phyloP scores from a whole-genome alignment of 192 early-diverging fungal genomes.

The Powellomyces hirtus region DNA sequence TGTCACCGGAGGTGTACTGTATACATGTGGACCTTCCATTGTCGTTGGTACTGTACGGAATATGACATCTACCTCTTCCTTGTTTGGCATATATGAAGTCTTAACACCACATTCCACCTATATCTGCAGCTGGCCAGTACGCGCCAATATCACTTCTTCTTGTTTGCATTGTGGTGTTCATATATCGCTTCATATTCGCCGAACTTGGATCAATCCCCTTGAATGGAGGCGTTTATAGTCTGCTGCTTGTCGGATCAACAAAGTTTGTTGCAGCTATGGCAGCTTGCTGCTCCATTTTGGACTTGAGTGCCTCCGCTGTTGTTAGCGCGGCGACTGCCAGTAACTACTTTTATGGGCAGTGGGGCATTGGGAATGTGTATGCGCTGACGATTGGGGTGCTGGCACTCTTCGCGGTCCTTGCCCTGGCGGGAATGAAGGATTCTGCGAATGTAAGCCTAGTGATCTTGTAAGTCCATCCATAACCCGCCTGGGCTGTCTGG shows the following conservation, averaged over 20 bases:
- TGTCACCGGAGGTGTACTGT: slow-evolving; percentile 52
- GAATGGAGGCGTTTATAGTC: slow-evolving; percentile 56
- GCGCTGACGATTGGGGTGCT: slow-evolving; percentile 44
- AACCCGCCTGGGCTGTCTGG: no score
- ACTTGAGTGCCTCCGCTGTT: slow-evolving; percentile 52
- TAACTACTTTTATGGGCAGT: slow-evolving; percentile 45
- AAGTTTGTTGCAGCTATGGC: slow-evolving; percentile 50
- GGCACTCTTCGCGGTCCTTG: slow-evolving; percentile 44
- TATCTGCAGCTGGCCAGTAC: slow-evolving; percentile 48
- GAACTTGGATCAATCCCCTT: slow-evolving; percentile 54
- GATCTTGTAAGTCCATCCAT: slow-evolving; percentile 40
- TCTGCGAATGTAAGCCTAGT: slow-evolving; percentile 48
- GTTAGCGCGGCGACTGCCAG: slow-evolving; percentile 54
- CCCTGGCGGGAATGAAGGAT: slow-evolving; percentile 47
- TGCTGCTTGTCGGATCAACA: slow-evolving; percentile 44
- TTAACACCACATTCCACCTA: slow-evolving; percentile 1
- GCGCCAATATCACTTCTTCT: slow-evolving; percentile 57
- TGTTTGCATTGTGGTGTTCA: slow-evolving; percentile 44
- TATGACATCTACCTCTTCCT: no score
- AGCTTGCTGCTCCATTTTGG: slow-evolving; percentile 45
- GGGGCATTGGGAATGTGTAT: slow-evolving; percentile 35
- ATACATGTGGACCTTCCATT: slow-evolving; percentile 39
- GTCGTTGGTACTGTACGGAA: neutral
- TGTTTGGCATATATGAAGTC: neutral
- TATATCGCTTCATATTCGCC: slow-evolving; percentile 49